phyloP scores from a whole-genome alignment of 179 eudicot genomes.

The Drosera spatulata region DNA sequence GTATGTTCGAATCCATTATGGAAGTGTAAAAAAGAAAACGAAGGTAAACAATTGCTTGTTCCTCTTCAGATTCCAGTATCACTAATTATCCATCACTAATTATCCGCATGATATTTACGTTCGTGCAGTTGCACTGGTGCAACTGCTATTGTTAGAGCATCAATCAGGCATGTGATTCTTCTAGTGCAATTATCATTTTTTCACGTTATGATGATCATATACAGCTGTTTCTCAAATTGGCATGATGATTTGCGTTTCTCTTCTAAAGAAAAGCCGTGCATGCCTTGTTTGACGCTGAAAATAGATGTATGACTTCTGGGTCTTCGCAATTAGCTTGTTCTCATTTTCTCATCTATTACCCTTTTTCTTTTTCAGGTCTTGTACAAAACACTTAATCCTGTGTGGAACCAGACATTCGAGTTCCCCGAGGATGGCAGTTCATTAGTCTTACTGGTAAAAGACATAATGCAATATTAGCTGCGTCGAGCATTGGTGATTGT shows the following conservation, averaged over 20 bases:
- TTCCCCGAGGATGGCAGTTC: slow-evolving; percentile 84
- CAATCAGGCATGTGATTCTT: too few relatives aligned
- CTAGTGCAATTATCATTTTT: too few relatives aligned
- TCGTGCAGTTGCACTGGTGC: too few relatives aligned
- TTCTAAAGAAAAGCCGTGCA: too few relatives aligned
- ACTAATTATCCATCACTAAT: too few relatives aligned
- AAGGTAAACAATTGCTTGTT: slow-evolving; percentile 31
- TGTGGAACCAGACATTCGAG: slow-evolving; percentile 87
- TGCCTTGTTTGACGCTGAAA: too few relatives aligned
- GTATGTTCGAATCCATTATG: slow-evolving; percentile 80
- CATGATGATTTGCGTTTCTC: too few relatives aligned
- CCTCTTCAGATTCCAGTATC: neutral
- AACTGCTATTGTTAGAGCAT: too few relatives aligned
- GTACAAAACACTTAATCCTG: slow-evolving; percentile 60
- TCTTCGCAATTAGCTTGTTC: neutral
- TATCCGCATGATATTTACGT: too few relatives aligned
- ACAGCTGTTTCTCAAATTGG: too few relatives aligned
- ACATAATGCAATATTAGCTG: slow-evolving; percentile 70
- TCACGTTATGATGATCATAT: too few relatives aligned
- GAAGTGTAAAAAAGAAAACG: slow-evolving; percentile 61
- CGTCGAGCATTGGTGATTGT: slow-evolving; percentile 83
- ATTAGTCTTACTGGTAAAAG: slow-evolving; percentile 61
- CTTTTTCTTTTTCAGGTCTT: slow-evolving; percentile 44
- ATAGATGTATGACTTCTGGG: too few relatives aligned
- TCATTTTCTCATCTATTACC: neutral